A percentile compares a stretch with the other conserved stretches of the same genome.
Evolutionary conservation across 2,329 filamentous ascomycete species (phyloP).

Genomic region (Ploettnerulaceae sp.): DNA sequence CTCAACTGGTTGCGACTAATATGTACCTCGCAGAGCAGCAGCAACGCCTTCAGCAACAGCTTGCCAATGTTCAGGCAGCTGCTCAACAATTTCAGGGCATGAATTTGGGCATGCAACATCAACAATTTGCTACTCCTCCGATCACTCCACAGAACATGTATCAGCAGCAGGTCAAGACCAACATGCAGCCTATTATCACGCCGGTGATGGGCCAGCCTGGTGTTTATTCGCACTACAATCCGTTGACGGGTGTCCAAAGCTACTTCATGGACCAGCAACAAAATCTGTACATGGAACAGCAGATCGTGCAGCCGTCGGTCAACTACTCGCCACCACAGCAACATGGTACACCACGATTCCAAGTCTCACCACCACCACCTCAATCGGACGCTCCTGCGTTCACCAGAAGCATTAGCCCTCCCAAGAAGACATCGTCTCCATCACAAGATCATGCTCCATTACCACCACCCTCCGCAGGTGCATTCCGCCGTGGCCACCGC

Average conservation of each 20-base stretch:
- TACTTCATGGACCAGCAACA: constrained; percentile 58
- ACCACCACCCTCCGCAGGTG: constrained; percentile 82
- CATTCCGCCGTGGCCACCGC: constrained; percentile 91
- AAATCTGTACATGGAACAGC: constrained; percentile 37
- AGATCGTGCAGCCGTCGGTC: constrained; percentile 33
- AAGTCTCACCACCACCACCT: constrained; percentile 79
- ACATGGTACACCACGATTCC: constrained; percentile 63
- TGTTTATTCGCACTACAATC: constrained; percentile 79
- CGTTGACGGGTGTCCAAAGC: constrained; percentile 75
- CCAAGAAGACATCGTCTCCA: constrained; percentile 64
- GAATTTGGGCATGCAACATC: constrained; percentile 55
- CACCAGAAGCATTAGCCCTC: constrained; percentile 60
- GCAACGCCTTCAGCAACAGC: constrained; percentile 89
- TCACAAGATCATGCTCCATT: constrained; percentile 66
- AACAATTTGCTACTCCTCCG: constrained; percentile 47
- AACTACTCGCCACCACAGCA: constrained; percentile 47
- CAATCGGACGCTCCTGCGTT: constrained; percentile 48
- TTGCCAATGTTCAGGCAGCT: constrained; percentile 76
- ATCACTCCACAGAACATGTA: constrained; percentile 46
- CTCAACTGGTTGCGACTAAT: constrained; percentile 86
- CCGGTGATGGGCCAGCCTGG: constrained; percentile 61
- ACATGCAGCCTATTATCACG: constrained; percentile 42
- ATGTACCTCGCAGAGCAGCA: constrained; percentile 91
- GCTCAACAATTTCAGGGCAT: constrained; percentile 79
- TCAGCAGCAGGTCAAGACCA: constrained; percentile 34